Evolutionary conservation across 257 asterid species (phyloP).

Genomic region (Anisodus tanguticus): DNA sequence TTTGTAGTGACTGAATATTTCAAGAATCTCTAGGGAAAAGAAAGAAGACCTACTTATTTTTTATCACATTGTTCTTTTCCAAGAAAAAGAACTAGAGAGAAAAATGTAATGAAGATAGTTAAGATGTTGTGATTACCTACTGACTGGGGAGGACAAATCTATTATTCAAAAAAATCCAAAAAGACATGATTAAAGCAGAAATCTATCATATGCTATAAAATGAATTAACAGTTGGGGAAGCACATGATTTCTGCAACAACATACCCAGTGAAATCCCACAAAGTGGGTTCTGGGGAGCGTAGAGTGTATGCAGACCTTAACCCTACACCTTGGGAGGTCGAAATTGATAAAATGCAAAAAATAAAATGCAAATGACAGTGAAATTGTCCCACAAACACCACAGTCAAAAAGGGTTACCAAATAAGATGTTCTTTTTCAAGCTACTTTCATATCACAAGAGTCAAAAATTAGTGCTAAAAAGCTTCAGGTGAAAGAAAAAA

Average conservation of each 20-base stretch:
- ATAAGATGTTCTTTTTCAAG: neutral
- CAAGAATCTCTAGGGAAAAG: constrained; percentile 25
- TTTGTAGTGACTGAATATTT: neutral
- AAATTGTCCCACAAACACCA: constrained; percentile 29
- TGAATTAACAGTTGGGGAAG: constrained; percentile 43
- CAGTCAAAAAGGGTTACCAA: neutral
- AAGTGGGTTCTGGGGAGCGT: too few species aligned
- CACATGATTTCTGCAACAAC: constrained; percentile 48
- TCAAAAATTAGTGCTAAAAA: constrained; percentile 32
- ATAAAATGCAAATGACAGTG: constrained; percentile 34
- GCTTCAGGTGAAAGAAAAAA: constrained; percentile 27
- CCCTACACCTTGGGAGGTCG: too few species aligned
- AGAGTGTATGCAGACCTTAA: too few species aligned
- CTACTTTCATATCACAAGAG: constrained; percentile 46
- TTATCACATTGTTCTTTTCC: neutral
- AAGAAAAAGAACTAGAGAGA: neutral
- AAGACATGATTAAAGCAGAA: neutral
- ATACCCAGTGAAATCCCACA: too few species aligned
- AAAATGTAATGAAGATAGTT: too few species aligned
- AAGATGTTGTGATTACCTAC: too few species aligned
- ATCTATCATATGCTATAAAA: constrained; percentile 20
- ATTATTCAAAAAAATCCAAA: neutral
- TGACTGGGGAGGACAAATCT: neutral
- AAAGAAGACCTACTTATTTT: neutral
- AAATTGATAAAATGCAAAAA: constrained; percentile 1